Percentiles rank a stretch among this genome's conserved stretches.
phyloP scores from a whole-genome alignment of 495 filamentous ascomycete species.

The Talaromyces proteolyticus region DNA sequence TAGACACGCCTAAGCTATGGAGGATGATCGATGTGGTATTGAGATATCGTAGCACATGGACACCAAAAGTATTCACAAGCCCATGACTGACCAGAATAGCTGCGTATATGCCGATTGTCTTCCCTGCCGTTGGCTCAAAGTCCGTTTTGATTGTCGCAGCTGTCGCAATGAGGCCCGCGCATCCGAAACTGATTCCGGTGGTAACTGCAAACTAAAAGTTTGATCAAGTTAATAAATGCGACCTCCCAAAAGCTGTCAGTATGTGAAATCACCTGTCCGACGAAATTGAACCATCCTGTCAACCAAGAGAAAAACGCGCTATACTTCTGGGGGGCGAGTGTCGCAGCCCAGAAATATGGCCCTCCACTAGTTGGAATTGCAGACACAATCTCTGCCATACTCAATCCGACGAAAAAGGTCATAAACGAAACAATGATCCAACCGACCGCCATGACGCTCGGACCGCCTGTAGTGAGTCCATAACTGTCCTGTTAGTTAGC shows the following conservation, averaged over 20 bases:
- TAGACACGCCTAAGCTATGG: conserved; percentile 51
- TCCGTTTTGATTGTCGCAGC: conserved; percentile 48
- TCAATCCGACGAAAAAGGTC: conserved; percentile 49
- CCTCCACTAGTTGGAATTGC: conserved; percentile 60
- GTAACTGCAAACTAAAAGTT: conserved; percentile 52
- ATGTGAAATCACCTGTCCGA: conserved; percentile 13
- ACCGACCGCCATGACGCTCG: conserved; percentile 46
- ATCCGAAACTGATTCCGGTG: conserved; percentile 62
- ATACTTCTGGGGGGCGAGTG: conserved; percentile 49
- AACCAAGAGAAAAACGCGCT: conserved; percentile 59
- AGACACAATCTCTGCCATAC: conserved; percentile 62
- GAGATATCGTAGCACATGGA: conserved; percentile 48
- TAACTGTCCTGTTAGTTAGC: conserved; percentile 20
- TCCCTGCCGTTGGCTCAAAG: conserved; percentile 39
- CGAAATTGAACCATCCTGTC: conserved; percentile 49
- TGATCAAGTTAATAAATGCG: conserved; percentile 1
- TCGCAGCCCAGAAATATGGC: conserved; percentile 62
- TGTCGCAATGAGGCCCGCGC: conserved; percentile 53
- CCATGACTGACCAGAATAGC: conserved; percentile 52
- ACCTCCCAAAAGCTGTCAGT: neutral
- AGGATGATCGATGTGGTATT: conserved; percentile 58
- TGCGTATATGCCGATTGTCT: conserved; percentile 60
- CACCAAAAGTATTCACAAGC: conserved; percentile 55
- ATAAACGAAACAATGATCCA: conserved; percentile 58
- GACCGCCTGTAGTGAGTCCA: conserved; percentile 52